These are phyloP conservation scores for Achaetomium macrosporum DNA, from an alignment of 2,329 filamentous ascomycete species.

Conservation along the genomic window DNA sequence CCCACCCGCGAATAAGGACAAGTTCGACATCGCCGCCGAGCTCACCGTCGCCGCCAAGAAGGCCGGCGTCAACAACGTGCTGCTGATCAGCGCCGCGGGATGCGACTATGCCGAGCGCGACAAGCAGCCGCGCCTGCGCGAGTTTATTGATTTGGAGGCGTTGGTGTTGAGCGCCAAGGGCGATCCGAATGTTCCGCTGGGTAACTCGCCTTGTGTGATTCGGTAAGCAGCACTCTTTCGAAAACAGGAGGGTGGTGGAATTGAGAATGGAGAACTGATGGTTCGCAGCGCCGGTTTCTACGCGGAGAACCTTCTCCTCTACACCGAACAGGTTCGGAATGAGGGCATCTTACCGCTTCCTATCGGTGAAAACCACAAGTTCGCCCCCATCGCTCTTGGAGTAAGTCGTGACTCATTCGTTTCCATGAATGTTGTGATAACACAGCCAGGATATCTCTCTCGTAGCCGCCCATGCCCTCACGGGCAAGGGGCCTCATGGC, in stretches of 20 bases:
- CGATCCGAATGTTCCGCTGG: slow-evolving; percentile 32
- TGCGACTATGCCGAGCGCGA: slow-evolving; percentile 45
- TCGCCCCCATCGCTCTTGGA: slow-evolving; percentile 44
- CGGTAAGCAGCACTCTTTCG: slow-evolving; percentile 29
- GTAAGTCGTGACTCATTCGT: slow-evolving; percentile 26
- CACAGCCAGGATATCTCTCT: slow-evolving; percentile 39
- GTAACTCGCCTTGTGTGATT: slow-evolving; percentile 41
- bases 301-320: slow-evolving; percentile 45
- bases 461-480: slow-evolving; percentile 42
- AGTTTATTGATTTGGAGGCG: slow-evolving; percentile 46
- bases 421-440: background rate
- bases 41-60: slow-evolving; percentile 41
- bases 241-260: background rate
- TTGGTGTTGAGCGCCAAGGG: slow-evolving; percentile 40
- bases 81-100: slow-evolving; percentile 43
- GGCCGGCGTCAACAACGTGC: slow-evolving; percentile 39
- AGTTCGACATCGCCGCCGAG: slow-evolving; percentile 41
- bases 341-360: slow-evolving; percentile 42
- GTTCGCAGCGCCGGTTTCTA: slow-evolving; percentile 42
- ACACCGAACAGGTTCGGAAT: slow-evolving; percentile 39
- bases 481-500: slow-evolving; percentile 42
- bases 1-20: slow-evolving; percentile 41
- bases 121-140: slow-evolving; percentile 43
- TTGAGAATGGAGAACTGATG: background rate
- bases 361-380: slow-evolving; percentile 42